Percentiles rank a stretch among this genome's conserved stretches.
Evolutionary conservation across 2,329 filamentous ascomycete genomes (phyloP).

Genomic region (Magnaporthales sp.): DNA sequence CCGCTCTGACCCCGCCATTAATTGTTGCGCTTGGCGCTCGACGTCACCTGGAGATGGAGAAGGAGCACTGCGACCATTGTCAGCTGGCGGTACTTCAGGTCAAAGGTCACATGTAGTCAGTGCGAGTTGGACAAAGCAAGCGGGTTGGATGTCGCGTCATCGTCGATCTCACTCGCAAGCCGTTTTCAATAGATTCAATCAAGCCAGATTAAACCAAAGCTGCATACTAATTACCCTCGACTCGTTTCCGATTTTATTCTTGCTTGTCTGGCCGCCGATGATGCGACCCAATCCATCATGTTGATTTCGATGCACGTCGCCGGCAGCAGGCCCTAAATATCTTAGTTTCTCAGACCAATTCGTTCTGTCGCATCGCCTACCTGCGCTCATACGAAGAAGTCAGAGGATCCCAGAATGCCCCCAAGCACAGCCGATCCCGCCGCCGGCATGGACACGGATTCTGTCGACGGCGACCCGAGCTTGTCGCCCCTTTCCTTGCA

Average conservation of each 20-base stretch:
- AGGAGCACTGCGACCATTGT: neutral
- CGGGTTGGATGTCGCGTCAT: neutral
- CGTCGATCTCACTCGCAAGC: neutral
- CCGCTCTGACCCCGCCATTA: neutral
- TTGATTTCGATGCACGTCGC: neutral
- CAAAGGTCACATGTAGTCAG: neutral
- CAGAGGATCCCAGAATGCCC: conserved; percentile 6
- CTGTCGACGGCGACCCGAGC: conserved; percentile 25
- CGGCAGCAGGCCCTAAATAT: neutral
- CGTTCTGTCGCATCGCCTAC: neutral
- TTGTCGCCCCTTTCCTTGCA: conserved; percentile 49
- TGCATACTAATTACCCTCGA: neutral
- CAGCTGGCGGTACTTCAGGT: neutral
- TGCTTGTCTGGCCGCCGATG: neutral
- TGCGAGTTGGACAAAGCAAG: neutral
- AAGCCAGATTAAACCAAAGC: neutral
- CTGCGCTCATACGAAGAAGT: neutral
- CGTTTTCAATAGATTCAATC: neutral
- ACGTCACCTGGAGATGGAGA: neutral
- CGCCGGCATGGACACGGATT: conserved; percentile 29
- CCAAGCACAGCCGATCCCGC: conserved; percentile 14
- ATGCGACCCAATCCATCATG: neutral
- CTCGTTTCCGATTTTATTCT: neutral
- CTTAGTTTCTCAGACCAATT: neutral
- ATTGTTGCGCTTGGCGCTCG: neutral